phyloP scores from a whole-genome alignment of 106 monocot genomes.

The Narthecium ossifragum region DNA sequence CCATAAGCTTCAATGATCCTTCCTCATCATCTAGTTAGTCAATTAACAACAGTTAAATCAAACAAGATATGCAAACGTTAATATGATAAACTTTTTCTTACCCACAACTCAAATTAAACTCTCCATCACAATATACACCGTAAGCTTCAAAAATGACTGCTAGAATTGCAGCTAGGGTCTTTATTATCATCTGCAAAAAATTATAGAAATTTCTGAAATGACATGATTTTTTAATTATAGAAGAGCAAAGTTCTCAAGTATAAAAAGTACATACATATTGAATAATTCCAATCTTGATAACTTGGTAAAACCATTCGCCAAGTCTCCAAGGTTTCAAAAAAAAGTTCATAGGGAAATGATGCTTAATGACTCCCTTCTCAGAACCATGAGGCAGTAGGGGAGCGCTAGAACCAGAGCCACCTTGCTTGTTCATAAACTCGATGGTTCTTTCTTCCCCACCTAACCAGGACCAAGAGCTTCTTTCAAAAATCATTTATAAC shows the following conservation, averaged over 20 bases:
- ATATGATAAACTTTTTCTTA: slow-evolving; percentile 20
- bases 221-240: background rate
- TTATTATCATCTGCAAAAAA: slow-evolving; percentile 84
- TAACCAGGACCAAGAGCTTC: slow-evolving; percentile 17
- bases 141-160: slow-evolving; percentile 80
- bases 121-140: slow-evolving; percentile 80
- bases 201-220: no score
- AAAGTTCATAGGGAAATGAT: slow-evolving; percentile 84
- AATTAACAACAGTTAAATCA: background rate
- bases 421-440: slow-evolving; percentile 82
- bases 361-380: slow-evolving; percentile 73
- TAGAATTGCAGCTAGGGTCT: slow-evolving; percentile 54
- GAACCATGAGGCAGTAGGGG: slow-evolving; percentile 43
- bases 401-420: slow-evolving; percentile 44
- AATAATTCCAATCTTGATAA: slow-evolving; percentile 87
- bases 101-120: slow-evolving; percentile 79
- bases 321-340: slow-evolving; percentile 82
- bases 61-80: background rate
- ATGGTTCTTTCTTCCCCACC: slow-evolving; percentile 92
- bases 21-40: background rate
- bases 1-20: background rate
- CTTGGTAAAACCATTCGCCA: slow-evolving; percentile 62
- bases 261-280: slow-evolving; percentile 74
- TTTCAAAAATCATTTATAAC: no score
- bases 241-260: no score